Conservation (phyloP, 345 rosid genomes). For the Corymbia maculata region DNA sequence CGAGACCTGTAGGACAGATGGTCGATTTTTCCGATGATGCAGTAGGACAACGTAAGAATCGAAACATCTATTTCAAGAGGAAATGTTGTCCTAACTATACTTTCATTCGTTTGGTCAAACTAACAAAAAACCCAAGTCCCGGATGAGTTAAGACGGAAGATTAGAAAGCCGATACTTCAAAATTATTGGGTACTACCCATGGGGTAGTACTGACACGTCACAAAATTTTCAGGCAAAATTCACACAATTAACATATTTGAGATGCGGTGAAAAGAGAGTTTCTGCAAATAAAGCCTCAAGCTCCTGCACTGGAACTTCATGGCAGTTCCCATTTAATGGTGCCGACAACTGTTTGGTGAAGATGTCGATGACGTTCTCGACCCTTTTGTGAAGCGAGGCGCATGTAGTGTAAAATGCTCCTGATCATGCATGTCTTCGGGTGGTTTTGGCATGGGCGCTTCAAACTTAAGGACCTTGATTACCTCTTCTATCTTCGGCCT, state of each 20-base stretch:
- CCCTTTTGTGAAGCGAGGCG: background rate
- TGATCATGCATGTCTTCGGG: background rate
- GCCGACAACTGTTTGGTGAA: background rate
- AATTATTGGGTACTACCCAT: background rate
- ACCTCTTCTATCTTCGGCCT: constrained; percentile 2
- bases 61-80: background rate
- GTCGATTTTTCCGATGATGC: background rate
- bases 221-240: background rate
- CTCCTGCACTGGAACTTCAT: background rate
- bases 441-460: background rate
- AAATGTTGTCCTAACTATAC: background rate
- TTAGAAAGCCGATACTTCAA: background rate
- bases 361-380: background rate
- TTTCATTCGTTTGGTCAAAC: background rate
- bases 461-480: background rate
- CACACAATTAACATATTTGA: background rate
- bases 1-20: background rate
- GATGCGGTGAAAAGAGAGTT: background rate
- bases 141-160: background rate
- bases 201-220: background rate
- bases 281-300: background rate
- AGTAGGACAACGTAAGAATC: background rate
- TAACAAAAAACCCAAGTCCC: background rate
- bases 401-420: background rate
- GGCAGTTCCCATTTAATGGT: background rate